These are phyloP conservation scores for Endoconidiophora laricicola DNA, from an alignment of 2,329 filamentous ascomycete species.

Conservation along the genomic window DNA sequence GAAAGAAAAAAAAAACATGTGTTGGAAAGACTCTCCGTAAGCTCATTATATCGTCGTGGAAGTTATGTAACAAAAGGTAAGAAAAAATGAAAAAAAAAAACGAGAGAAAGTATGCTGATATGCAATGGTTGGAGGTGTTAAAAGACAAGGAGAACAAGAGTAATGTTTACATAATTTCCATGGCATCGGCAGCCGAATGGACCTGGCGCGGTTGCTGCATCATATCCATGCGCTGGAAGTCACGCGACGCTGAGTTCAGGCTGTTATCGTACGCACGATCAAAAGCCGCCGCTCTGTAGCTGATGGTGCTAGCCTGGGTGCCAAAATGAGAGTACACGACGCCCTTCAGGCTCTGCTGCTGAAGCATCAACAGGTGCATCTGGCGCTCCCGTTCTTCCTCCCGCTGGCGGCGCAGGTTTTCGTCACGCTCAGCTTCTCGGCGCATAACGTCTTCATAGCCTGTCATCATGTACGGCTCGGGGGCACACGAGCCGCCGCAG, in stretches of 20 bases:
- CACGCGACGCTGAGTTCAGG: not conserved
- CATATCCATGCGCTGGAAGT: slow-evolving; percentile 8
- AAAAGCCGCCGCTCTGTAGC: slow-evolving; percentile 14
- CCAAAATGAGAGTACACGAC: slow-evolving; percentile 28
- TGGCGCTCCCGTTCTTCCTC: slow-evolving; percentile 6
- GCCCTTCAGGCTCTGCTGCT: slow-evolving; percentile 11
- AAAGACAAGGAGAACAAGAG: no score
- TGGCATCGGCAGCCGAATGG: not conserved
- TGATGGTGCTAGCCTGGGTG: slow-evolving; percentile 19
- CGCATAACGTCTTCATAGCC: slow-evolving; percentile 59
- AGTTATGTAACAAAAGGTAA: no score
- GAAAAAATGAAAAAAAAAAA: no score
- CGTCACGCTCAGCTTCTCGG: slow-evolving; percentile 37
- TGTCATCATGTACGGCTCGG: slow-evolving; percentile 70
- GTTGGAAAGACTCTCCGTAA: no score
- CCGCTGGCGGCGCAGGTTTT: slow-evolving; percentile 3
- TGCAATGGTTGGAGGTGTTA: no score
- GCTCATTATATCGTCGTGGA: no score
- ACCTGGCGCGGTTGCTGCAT: slow-evolving; percentile 2
- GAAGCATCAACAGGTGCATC: not conserved
- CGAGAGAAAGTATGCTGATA: no score
- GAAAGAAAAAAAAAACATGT: no score
- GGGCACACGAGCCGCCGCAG: slow-evolving; percentile 23
- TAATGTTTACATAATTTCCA: slow-evolving; percentile 2
- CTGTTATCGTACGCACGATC: slow-evolving; percentile 7